These are phyloP conservation scores for Phytophthora palmivora DNA, from an alignment of 352 stramenopile genomes.

Conservation along the genomic window DNA sequence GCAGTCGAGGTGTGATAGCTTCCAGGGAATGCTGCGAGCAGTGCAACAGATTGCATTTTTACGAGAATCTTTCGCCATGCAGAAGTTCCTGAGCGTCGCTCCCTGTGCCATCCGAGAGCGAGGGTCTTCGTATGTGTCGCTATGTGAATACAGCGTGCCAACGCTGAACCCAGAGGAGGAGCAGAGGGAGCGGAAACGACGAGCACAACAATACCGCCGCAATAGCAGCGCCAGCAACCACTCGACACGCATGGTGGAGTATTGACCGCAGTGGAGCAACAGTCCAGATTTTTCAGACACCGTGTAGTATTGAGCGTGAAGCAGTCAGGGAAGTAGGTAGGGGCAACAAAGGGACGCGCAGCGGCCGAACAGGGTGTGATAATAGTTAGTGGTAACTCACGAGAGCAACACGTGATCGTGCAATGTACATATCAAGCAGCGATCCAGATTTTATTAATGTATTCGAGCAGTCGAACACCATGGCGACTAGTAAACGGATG, in stretches of 20 bases:
- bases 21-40: constrained; percentile 76
- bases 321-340: constrained; percentile 8
- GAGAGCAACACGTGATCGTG: constrained; percentile 29
- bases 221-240: constrained; percentile 75
- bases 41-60: constrained; percentile 74
- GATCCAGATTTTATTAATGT: constrained; percentile 6
- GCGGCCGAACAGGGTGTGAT: constrained; percentile 15
- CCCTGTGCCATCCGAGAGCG: constrained; percentile 71
- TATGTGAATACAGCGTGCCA: constrained; percentile 79
- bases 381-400: constrained; percentile 40
- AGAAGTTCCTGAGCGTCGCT: constrained; percentile 81
- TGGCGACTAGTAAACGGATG: neutral
- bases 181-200: constrained; percentile 74
- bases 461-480: constrained; percentile 23
- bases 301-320: constrained; percentile 35
- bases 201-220: constrained; percentile 70
- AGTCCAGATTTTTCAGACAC: constrained; percentile 21
- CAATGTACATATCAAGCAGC: constrained; percentile 23
- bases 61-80: constrained; percentile 64
- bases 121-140: constrained; percentile 84
- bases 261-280: constrained; percentile 27
- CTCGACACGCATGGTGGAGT: constrained; percentile 55
- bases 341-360: constrained; percentile 3
- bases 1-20: constrained; percentile 71
- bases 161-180: constrained; percentile 71